Base-by-base conservation (phyloP, 768 basidiomycete species). In the Suillus brevipes region DNA sequence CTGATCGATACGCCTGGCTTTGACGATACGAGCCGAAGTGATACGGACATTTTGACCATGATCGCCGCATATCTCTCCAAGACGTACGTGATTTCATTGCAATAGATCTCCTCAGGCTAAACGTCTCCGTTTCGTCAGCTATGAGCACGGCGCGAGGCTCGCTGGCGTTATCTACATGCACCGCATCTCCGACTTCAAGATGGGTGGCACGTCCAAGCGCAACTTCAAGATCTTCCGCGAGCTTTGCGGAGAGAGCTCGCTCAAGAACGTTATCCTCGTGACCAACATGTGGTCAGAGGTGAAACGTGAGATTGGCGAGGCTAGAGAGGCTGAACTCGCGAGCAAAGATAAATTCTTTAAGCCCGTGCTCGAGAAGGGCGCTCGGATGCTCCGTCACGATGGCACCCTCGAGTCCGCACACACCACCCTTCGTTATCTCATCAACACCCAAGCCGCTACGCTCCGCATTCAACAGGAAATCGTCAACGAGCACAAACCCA, bases 1-100 rank as follows among this genome's bases (percentile, higher is more conserved):
- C 71, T 87, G 10, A 80, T 87, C 62, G 85, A 87, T 67, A 86
- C 84, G 0, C 84, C 84, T 2, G 84, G 84, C 3, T 85, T 85
- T 65, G 84, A 85, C 67, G 83, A 85, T 66, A 81, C 83, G 1
- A 60, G n/a, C 57, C 75, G 73, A 60, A 81, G 78, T 61, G 83
- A 84, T 61, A 75, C 78, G 0, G 81, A 80, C 31, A 76, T 84
- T 12, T 69, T 84, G 20, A 77, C 73, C 18, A 77, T 81, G 78
- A 83, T 83, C 37, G 79, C 82, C 69, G 77, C 8, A 25, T 67
- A 65, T 57, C 66, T 67, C 18, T 53, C 62, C 18, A 58, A 67
- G 18, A 65, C 64, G 66, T 67, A 58, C 31, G 66, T 61, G 14
- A 20, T 23, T 40, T 4, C 8, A 7, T 36, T 42, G 25, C 7